Evolutionary conservation across 768 basidiomycete genomes (phyloP), one percentile per base, ranked within the genome.

Genomic region (Tylopilus sp.): DNA sequence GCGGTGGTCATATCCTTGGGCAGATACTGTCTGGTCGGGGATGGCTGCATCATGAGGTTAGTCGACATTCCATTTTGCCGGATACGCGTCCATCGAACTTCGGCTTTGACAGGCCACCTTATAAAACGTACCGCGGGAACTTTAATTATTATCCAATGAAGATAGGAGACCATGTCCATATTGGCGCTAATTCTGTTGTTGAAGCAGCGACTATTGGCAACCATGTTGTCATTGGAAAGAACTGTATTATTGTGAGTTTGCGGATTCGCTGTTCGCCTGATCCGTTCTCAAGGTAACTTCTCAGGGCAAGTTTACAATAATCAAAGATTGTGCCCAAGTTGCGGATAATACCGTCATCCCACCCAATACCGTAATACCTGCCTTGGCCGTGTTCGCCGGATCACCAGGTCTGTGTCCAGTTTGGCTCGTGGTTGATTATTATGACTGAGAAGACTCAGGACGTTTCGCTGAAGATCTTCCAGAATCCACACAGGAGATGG

Each of bases 91-190:
- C 26, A 48, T 36, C 40, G 38, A 25, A 8, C 21, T 38, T 45
- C 22, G 33, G 17, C 31, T 28, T 30, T 22, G 14, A 33, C 40
- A 89, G 89, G 57, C 91, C 89, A 11, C 92, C 89, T 4, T 90
- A 92, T 69, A 92, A 92, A 71, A 92, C 90, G 0, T 93, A 92
- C 68, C 83, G 90, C 47, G 89, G 89, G 55, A 86, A 88, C 57
- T 92, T 92, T 77, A 97, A 98, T 65, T 98, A 95, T 72, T 98
- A 98, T 64, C 96, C 96, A 6, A 92, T 98, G 86, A 93, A 95
- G 68, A 85, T 99, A 11, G 92, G 92, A 3, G 95, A 98, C 71
- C 85, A 92, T 65, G 97, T 98, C 22, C 87, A 96, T 56, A 91
- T 99, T 41, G 96, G 95, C 16, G 83, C 88, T n/a, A 82, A 83